Conservation (phyloP, 805 yeast species). For the Wickerhamomyces ciferrii region DNA sequence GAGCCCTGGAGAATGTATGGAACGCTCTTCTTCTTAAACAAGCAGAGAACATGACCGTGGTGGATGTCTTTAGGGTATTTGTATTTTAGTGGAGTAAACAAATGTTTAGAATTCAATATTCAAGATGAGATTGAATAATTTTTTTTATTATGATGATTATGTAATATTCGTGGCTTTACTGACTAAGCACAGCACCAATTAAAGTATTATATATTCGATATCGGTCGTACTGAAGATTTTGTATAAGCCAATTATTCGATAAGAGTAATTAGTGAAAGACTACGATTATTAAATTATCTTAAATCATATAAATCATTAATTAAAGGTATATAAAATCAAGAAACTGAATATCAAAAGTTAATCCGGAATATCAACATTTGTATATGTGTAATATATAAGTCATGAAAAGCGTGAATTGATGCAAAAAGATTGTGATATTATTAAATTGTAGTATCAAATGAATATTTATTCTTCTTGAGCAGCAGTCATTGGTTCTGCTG, state of each 20-base stretch:
- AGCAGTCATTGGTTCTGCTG: background rate
- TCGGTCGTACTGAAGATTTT: too few relatives aligned
- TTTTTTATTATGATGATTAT: background rate
- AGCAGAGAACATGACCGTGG: background rate
- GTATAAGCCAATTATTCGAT: too few relatives aligned
- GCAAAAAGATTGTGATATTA: background rate
- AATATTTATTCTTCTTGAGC: background rate
- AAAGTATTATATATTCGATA: too few relatives aligned
- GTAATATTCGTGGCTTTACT: background rate
- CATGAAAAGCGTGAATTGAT: background rate
- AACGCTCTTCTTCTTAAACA: background rate
- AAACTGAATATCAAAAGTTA: background rate
- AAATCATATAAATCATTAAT: background rate
- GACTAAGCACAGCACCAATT: too few relatives aligned
- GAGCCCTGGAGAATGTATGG: background rate
- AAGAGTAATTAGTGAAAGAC: too few relatives aligned
- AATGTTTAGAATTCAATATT: too few relatives aligned
- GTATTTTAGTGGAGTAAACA: too few relatives aligned
- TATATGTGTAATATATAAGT: background rate
- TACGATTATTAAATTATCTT: background rate
- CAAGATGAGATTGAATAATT: background rate
- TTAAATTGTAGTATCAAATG: background rate
- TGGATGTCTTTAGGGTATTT: background rate
- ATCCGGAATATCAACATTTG: background rate
- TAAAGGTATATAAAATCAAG: background rate